These are phyloP conservation scores for Wickerhamiella kazuoi DNA, from an alignment of 805 yeast species.

Conservation along the genomic window DNA sequence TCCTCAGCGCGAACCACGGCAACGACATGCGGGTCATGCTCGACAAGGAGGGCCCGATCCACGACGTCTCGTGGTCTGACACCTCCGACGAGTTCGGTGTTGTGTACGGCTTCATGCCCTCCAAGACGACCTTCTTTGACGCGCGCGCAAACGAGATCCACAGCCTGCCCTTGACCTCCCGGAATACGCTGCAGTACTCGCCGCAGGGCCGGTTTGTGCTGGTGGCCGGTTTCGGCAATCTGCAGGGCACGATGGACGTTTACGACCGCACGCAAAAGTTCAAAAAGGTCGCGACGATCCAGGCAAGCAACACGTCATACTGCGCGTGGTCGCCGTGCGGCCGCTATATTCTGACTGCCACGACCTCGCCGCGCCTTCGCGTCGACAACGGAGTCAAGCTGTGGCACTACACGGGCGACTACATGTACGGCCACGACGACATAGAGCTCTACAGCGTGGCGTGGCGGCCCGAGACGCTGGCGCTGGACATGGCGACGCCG, in stretches of 20 bases:
- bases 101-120: conserved; percentile 94
- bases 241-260: conserved; percentile 91
- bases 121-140: conserved; percentile 85
- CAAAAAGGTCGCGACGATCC: conserved; percentile 57
- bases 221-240: conserved; percentile 94
- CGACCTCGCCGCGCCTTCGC: conserved; percentile 89
- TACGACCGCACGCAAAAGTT: conserved; percentile 83
- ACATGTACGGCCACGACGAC: conserved; percentile 62
- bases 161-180: conserved; percentile 68
- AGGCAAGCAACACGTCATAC: conserved; percentile 88
- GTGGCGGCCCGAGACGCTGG: conserved; percentile 64
- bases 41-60: conserved; percentile 90
- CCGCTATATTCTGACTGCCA: conserved; percentile 78
- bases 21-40: conserved; percentile 65
- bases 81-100: conserved; percentile 94
- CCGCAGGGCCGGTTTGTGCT: conserved; percentile 85
- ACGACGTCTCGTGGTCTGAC: conserved; percentile 95
- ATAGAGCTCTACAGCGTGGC: conserved; percentile 62
- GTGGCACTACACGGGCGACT: conserved; percentile 81
- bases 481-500: conserved; percentile 26
- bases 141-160: conserved; percentile 78
- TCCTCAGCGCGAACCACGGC: conserved; percentile 84
- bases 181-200: conserved; percentile 78
- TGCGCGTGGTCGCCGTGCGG: conserved; percentile 99
- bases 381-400: conserved; percentile 90